Evolutionary conservation across 257 asterid species (phyloP).

Genomic region (Solanum pennellii): DNA sequence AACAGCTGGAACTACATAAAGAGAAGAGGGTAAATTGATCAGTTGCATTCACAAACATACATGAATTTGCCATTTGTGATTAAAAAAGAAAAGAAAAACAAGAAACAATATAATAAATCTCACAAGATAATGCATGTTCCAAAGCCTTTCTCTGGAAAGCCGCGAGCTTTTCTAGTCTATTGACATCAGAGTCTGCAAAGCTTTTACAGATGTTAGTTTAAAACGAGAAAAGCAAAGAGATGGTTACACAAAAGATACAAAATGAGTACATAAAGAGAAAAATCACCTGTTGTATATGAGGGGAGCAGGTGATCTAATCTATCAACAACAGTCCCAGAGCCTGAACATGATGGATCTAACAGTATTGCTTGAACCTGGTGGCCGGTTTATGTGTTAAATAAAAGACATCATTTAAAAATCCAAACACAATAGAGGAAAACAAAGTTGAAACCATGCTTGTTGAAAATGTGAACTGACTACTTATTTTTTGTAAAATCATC

Average conservation of each 20-base stretch:
- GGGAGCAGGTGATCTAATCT: constrained; percentile 95
- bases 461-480: background rate
- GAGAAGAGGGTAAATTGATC: background rate
- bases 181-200: constrained; percentile 11
- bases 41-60: background rate
- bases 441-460: background rate
- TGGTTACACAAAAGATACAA: background rate
- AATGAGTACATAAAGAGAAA: background rate
- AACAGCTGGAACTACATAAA: constrained; percentile 57
- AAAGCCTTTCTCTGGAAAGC: constrained; percentile 71
- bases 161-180: constrained; percentile 64
- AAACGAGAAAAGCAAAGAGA: background rate
- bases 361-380: constrained; percentile 79
- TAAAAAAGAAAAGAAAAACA: background rate
- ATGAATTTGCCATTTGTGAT: background rate
- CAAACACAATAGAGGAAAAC: background rate
- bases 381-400: background rate
- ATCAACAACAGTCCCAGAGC: constrained; percentile 83
- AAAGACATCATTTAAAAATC: background rate
- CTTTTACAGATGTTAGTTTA: constrained; percentile 8
- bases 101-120: constrained; percentile 11
- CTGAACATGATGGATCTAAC: constrained; percentile 96
- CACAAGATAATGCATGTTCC: constrained; percentile 78
- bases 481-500: background rate
- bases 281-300: constrained; percentile 58